These are phyloP conservation scores for Boletales sp. DNA, from an alignment of 768 basidiomycete genomes.

Conservation along the genomic window DNA sequence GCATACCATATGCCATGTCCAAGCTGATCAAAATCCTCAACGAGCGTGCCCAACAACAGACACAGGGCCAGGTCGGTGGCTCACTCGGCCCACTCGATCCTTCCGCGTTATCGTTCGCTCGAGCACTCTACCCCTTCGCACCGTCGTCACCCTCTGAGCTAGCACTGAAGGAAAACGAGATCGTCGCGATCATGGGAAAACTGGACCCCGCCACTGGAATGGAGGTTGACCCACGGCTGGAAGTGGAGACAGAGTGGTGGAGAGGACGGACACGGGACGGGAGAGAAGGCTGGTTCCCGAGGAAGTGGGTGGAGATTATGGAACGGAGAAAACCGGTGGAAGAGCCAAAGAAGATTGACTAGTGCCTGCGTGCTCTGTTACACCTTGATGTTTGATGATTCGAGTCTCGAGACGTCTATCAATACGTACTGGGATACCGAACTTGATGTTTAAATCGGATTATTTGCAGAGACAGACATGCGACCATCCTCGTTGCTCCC, in stretches of 20 bases:
- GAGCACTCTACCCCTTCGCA: conserved; percentile 76
- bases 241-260: conserved; percentile 83
- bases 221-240: conserved; percentile 64
- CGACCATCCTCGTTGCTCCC: too few species aligned
- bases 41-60: conserved; percentile 52
- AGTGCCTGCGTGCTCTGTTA: background rate
- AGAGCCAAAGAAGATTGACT: conserved; percentile 42
- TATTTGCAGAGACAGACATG: too few species aligned
- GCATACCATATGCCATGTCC: conserved; percentile 91
- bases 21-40: conserved; percentile 78
- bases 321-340: conserved; percentile 40
- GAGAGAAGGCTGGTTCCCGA: conserved; percentile 92
- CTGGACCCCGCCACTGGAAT: conserved; percentile 64
- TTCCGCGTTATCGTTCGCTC: conserved; percentile 74
- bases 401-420: too few species aligned
- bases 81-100: conserved; percentile 66
- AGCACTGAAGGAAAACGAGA: conserved; percentile 80
- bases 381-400: background rate
- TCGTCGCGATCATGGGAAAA: conserved; percentile 87
- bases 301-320: conserved; percentile 78
- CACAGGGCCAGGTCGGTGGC: conserved; percentile 35
- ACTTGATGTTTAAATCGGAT: too few species aligned
- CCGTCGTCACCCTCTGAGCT: conserved; percentile 77
- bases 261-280: conserved; percentile 90
- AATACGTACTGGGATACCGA: too few species aligned